Conservation (phyloP, 2,329 filamentous ascomycete genomes). For the Biscogniauxia mediterranea region DNA sequence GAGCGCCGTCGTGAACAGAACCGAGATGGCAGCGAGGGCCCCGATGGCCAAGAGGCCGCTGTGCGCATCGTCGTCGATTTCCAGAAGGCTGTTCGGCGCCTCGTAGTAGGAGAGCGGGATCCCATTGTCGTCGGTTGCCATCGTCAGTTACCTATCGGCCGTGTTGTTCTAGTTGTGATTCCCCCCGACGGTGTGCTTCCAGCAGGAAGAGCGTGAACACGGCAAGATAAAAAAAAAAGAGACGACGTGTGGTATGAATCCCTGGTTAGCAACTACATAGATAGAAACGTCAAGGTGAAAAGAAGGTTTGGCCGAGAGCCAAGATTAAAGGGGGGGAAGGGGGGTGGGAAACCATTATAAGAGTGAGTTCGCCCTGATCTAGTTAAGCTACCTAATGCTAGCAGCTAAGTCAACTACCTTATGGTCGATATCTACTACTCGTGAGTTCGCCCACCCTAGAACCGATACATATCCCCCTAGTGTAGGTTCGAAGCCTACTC, state of each 20-base stretch:
- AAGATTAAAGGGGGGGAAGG: background rate
- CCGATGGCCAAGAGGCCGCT: conserved; percentile 44
- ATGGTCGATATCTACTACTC: background rate
- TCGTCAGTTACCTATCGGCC: conserved; percentile 1
- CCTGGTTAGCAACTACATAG: background rate
- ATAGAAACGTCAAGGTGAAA: background rate
- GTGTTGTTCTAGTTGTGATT: background rate
- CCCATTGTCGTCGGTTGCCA: conserved; percentile 17
- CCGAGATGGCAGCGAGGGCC: conserved; percentile 44
- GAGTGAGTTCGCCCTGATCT: background rate
- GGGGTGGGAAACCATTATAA: background rate
- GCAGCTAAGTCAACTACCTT: background rate
- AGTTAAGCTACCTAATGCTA: background rate
- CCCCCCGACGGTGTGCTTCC: background rate
- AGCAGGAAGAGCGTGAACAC: background rate
- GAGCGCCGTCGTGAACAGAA: conserved; percentile 41
- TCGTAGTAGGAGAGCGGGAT: conserved; percentile 19
- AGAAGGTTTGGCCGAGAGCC: background rate
- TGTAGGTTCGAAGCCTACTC: background rate
- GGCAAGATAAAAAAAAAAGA: background rate
- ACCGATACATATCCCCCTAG: background rate
- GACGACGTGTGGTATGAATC: background rate
- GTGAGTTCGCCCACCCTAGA: background rate
- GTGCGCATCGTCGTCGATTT: conserved; percentile 15
- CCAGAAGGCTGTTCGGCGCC: conserved; percentile 20